Base-by-base conservation (phyloP, 495 filamentous ascomycete species). In the Xylaria curta region DNA sequence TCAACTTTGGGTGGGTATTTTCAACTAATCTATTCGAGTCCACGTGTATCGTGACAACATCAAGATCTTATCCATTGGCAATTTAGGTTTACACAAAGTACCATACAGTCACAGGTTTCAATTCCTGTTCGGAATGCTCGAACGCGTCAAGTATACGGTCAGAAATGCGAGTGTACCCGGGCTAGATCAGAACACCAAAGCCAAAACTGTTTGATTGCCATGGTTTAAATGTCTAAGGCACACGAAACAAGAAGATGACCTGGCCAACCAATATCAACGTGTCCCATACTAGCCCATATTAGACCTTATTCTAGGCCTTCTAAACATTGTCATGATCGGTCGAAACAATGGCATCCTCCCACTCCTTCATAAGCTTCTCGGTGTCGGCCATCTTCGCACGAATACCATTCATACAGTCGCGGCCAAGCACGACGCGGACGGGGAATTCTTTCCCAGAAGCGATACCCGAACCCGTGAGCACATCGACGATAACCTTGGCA, bases 401-500 rank as follows among this genome's bases (percentile, higher is more conserved):
- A 12, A 73, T 66, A 17, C 13, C 73, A n/a, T 70, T 10, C 59
- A 64, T 51, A 56, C 62, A 59, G 36, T 76, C 73, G 40, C 70
- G 73, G 8, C 73, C 75, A 10, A 72, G n/a, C 2, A 73, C 31
- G 24, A 76, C 31, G 17, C 66, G 58, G 0, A 69, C 28, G 12
- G 73, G 73, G n/a, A 75, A 60, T 47, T 44, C 61, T 15, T 68
- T 72, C 10, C 70, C 70, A 28, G n/a, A 76, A 4, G 74, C 78
- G 49, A 68, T 69, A 0, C 80, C 79, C 26, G 68, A 72, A 0
- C 79, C 77, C 2, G 73, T 76, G 3, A 83, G 68, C 56, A 75
- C 78, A 31, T 81, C 81, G 31, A 81, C 71, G 24, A 82, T 79
- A 67, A 78, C 47, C 58, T 64, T 72, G 6, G 75, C 76, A 21